Base-by-base conservation (phyloP, 139 green algal species). In the Monoraphidium neglectum region DNA sequence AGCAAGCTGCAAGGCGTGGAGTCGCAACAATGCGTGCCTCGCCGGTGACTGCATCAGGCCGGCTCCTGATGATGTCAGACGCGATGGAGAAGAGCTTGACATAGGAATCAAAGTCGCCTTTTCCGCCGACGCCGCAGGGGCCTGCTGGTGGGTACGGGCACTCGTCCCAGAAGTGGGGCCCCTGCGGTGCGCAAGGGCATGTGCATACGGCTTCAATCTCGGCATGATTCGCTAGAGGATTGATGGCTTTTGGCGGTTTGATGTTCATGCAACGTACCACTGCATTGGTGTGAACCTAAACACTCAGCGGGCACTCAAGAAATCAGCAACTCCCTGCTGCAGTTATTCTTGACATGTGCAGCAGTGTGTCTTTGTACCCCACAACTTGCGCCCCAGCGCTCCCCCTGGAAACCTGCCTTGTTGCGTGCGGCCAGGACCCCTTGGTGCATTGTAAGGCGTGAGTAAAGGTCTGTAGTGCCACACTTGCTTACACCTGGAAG, bases 391-490 rank as follows among this genome's bases (percentile, higher is more conserved):
- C n/a, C n/a, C n/a, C n/a, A n/a, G n/a, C n/a, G n/a, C n/a, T n/a
- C n/a, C n/a, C n/a, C n/a, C n/a, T n/a, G n/a, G n/a, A n/a, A n/a
- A n/a, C 77, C 8, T 56, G 84, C 85, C 79, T 91, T 91, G 69
- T 89, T 91, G 6, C 59, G 38, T 0, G 81, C 64, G 68, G 84
- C 61, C 37, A 80, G 74, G 16, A 91, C 62, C 16, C 89, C 28
- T 30, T 81, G 83, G 79, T 91, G 84, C 78, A 77, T 76, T 35
- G 76, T 69, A 18, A 91, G 80, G 66, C 87, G 76, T 76, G 87
- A 76, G 80, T 91, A 91, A 16, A 91, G 57, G 70, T 91, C 87
- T 3, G 87, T 91, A 15, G 87, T 91, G 62, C 87, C 87, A 62
- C 87, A 90, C 80, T 91, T 91, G 73, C 82, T 84, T 5, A n/a